Percentiles rank a stretch among this genome's conserved stretches.
These are phyloP conservation scores for Clonostachys solani DNA, from an alignment of 2,329 filamentous ascomycete genomes.

Conservation along the genomic window DNA sequence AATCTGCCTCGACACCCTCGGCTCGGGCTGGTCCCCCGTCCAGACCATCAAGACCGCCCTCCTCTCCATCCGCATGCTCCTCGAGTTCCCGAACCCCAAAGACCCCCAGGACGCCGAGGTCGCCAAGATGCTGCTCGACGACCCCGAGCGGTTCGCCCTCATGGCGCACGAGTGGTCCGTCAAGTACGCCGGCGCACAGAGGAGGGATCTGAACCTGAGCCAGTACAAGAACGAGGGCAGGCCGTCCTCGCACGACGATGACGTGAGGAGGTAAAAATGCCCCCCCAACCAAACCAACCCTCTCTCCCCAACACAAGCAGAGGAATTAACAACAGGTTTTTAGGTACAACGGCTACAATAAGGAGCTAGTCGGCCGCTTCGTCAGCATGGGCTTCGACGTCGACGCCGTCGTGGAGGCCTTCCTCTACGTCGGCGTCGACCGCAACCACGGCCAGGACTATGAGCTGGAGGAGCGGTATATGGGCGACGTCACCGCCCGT, in stretches of 20 bases:
- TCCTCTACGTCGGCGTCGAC: constrained; percentile 76
- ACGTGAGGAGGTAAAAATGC: no score
- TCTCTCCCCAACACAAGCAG: not conserved
- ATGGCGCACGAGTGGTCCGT: constrained; percentile 91
- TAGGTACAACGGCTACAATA: constrained; percentile 86
- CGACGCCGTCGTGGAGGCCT: constrained; percentile 80
- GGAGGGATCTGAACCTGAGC: constrained; percentile 26
- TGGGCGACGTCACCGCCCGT: constrained; percentile 83
- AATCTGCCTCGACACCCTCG: constrained; percentile 92
- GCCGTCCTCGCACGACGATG: no score
- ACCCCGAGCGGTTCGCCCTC: constrained; percentile 73
- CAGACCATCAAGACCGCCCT: constrained; percentile 94
- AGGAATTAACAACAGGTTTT: not conserved
- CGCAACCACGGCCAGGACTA: constrained; percentile 55
- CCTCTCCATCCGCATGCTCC: constrained; percentile 86
- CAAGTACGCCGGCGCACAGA: constrained; percentile 72
- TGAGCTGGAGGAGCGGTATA: constrained; percentile 82
- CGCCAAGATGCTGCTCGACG: constrained; percentile 79
- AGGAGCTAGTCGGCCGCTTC: constrained; percentile 77
- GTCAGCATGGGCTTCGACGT: constrained; percentile 88
- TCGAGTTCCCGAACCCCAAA: constrained; percentile 90
- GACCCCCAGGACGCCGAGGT: constrained; percentile 97
- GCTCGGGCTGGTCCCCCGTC: constrained; percentile 89
- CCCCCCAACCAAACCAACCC: no score
- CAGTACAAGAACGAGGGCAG: constrained; percentile 20